phyloP scores from a whole-genome alignment of 1,139 yeast species.

The Tardiomyces digboiensis region DNA sequence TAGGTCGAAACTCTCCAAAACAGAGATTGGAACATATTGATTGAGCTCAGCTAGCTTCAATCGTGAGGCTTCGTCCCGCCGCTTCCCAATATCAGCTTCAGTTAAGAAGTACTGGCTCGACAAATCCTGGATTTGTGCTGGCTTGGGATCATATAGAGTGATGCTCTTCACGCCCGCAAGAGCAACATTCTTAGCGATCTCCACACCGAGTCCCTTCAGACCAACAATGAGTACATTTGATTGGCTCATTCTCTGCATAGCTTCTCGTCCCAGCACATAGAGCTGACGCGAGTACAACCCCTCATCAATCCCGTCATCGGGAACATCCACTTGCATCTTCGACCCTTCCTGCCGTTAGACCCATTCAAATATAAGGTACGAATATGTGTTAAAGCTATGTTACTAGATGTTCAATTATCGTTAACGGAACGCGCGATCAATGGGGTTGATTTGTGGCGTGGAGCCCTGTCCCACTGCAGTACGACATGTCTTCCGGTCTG shows the following conservation, averaged over 20 bases:
- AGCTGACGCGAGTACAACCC: conserved; percentile 92
- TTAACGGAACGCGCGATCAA: too few species aligned
- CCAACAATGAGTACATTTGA: conserved; percentile 88
- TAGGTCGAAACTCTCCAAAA: conserved; percentile 42
- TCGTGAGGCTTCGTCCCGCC: conserved; percentile 67
- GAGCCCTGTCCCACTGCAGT: too few species aligned
- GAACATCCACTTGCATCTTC: conserved; percentile 49
- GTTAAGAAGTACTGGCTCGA: conserved; percentile 83
- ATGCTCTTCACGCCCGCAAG: conserved; percentile 95
- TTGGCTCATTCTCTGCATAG: conserved; percentile 93
- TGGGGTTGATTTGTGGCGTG: too few species aligned
- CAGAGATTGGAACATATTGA: conserved; percentile 81
- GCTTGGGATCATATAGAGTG: conserved; percentile 75
- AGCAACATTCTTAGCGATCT: conserved; percentile 93
- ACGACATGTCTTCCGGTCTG: too few species aligned
- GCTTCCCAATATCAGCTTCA: conserved; percentile 59
- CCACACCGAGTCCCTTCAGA: conserved; percentile 84
- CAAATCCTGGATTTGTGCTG: conserved; percentile 59
- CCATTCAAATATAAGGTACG: too few species aligned
- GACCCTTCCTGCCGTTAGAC: not conserved
- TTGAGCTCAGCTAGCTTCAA: conserved; percentile 71
- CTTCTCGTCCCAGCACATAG: conserved; percentile 48
- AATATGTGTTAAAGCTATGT: too few species aligned
- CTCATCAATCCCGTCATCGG: conserved; percentile 70
- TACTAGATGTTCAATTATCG: too few species aligned